Percentiles rank a stretch among this genome's conserved stretches.
Evolutionary conservation across 257 asterid genomes (phyloP).

Genomic region (Solanum pinnatisectum): DNA sequence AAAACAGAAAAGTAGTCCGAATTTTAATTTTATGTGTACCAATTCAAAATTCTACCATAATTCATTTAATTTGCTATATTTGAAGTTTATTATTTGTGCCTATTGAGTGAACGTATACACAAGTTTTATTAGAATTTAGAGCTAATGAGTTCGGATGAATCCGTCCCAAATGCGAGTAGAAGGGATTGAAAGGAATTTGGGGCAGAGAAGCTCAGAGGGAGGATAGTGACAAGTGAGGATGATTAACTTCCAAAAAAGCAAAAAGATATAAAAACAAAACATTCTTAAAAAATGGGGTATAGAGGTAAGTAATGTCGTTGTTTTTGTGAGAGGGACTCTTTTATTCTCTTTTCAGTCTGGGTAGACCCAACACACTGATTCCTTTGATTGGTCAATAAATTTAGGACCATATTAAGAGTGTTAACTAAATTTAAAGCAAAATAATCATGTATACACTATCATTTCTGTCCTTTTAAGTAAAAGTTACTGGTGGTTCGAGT

Average conservation of each 20-base stretch:
- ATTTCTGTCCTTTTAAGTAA: too few relatives aligned
- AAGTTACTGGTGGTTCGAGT: too few relatives aligned
- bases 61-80: background rate
- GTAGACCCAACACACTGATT: background rate
- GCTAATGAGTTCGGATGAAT: background rate
- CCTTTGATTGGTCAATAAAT: background rate
- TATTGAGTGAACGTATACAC: background rate
- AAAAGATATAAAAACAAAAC: background rate
- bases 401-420: background rate
- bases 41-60: background rate
- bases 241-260: background rate
- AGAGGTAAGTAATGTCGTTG: background rate
- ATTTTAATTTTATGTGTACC: background rate
- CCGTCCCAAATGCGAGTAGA: background rate
- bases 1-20: background rate
- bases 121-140: background rate
- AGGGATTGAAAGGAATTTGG: background rate
- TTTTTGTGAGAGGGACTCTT: background rate
- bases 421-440: background rate
- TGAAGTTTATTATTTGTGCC: background rate
- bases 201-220: background rate
- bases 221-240: background rate
- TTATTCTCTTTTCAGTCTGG: background rate
- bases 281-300: background rate
- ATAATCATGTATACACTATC: background rate